phyloP scores from a whole-genome alignment of 106 monocot genomes.

The Dioscorea zingiberensis region DNA sequence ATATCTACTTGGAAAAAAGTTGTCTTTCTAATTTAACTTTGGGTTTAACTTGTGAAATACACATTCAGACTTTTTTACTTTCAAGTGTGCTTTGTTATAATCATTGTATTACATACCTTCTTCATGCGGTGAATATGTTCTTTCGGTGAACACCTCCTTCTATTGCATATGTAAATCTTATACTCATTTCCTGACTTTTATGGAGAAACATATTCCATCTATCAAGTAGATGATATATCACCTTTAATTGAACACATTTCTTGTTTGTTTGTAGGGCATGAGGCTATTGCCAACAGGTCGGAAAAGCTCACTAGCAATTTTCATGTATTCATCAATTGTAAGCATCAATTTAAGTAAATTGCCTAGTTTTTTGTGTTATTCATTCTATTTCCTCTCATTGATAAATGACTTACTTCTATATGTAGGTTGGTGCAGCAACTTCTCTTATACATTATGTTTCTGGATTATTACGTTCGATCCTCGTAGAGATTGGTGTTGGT shows the following conservation, averaged over 20 bases:
- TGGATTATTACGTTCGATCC: slow-evolving; percentile 50
- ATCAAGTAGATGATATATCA: no score
- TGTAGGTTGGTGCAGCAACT: slow-evolving; percentile 69
- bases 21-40: no score
- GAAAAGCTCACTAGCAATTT: slow-evolving; percentile 69
- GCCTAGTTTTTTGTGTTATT: neutral
- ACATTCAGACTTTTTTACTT: no score
- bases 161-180: neutral
- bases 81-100: no score
- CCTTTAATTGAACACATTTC: neutral
- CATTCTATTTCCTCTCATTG: neutral
- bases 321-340: slow-evolving; percentile 74
- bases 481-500: slow-evolving; percentile 78
- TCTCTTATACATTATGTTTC: slow-evolving; percentile 73
- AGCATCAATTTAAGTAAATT: slow-evolving; percentile 10
- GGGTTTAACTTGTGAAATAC: no score
- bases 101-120: neutral
- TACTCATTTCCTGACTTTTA: neutral
- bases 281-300: slow-evolving; percentile 64
- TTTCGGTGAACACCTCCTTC: neutral
- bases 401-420: neutral
- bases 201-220: neutral
- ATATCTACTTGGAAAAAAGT: no score
- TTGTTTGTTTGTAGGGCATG: slow-evolving; percentile 53
- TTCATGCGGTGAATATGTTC: neutral